A percentile compares a stretch with the other conserved stretches of the same genome.
Evolutionary conservation across 1,284 basidiomycete genomes (phyloP).

Genomic region (Neonothopanus nambi): DNA sequence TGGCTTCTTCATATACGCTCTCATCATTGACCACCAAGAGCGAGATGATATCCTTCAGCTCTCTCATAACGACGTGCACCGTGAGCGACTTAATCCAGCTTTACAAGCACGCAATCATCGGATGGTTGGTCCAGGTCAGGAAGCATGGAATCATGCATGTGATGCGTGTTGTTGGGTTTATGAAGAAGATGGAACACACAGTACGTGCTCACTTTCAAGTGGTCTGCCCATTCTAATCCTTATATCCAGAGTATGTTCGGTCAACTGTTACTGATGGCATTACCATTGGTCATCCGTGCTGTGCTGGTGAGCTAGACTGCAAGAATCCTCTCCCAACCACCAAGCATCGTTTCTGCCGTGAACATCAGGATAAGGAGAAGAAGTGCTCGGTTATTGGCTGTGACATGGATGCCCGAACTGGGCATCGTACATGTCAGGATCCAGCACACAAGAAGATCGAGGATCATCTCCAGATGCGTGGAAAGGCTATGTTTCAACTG

Average conservation of each 20-base stretch:
- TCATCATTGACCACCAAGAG: background rate
- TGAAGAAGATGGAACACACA: background rate
- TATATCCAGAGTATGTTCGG: too few species aligned
- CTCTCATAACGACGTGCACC: background rate
- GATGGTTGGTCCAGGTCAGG: background rate
- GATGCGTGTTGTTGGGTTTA: background rate
- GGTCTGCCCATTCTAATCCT: too few species aligned
- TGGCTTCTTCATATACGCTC: background rate
- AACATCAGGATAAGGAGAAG: too few species aligned
- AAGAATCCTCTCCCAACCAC: too few species aligned
- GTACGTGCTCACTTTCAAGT: too few species aligned
- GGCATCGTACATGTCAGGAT: background rate
- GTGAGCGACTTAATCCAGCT: background rate
- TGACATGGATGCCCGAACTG: too few species aligned
- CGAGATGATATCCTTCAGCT: background rate
- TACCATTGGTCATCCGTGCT: too few species aligned
- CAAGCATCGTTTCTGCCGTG: too few species aligned
- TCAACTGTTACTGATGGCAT: too few species aligned
- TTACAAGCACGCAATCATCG: background rate
- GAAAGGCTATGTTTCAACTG: background rate
- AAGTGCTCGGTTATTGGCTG: too few species aligned
- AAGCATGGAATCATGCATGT: background rate
- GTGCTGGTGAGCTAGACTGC: too few species aligned
- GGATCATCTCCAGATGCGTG: background rate
- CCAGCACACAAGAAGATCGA: background rate